phyloP scores from a whole-genome alignment of 257 asterid species.

The Ehretia macrophylla region DNA sequence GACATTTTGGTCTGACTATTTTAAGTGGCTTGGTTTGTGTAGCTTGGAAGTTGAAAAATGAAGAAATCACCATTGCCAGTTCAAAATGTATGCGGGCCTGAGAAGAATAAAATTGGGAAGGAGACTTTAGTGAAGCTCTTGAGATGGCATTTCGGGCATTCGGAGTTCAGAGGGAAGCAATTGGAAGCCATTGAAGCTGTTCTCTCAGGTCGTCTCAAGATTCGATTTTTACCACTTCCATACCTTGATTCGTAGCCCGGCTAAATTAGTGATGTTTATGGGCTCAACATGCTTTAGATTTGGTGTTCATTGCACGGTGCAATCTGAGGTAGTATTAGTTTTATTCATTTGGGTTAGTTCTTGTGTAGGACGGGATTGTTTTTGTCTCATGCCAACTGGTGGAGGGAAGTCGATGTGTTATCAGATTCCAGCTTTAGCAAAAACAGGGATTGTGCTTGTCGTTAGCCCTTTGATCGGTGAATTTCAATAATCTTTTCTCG shows the following conservation, averaged over 20 bases:
- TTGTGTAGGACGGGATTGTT: constrained; percentile 80
- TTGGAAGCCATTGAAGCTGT: constrained; percentile 93
- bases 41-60: constrained; percentile 27
- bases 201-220: constrained; percentile 60
- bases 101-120: constrained; percentile 51
- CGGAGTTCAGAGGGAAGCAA: constrained; percentile 84
- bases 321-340: background rate
- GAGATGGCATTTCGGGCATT: constrained; percentile 95
- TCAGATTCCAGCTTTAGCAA: constrained; percentile 87
- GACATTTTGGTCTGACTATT: background rate
- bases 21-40: background rate
- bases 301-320: too few species aligned
- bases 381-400: constrained; percentile 97
- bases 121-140: constrained; percentile 84
- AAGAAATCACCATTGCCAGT: constrained; percentile 70
- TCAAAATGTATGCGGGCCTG: constrained; percentile 49
- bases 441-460: constrained; percentile 88
- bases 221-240: background rate
- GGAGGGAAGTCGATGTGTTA: constrained; percentile 98
- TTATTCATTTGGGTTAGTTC: background rate
- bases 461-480: constrained; percentile 96
- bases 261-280: background rate
- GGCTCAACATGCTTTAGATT: too few species aligned
- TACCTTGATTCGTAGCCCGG: background rate
- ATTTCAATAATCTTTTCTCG: constrained; percentile 22